phyloP scores from a whole-genome alignment of 2,329 filamentous ascomycete species.

The Botrytis medusae region DNA sequence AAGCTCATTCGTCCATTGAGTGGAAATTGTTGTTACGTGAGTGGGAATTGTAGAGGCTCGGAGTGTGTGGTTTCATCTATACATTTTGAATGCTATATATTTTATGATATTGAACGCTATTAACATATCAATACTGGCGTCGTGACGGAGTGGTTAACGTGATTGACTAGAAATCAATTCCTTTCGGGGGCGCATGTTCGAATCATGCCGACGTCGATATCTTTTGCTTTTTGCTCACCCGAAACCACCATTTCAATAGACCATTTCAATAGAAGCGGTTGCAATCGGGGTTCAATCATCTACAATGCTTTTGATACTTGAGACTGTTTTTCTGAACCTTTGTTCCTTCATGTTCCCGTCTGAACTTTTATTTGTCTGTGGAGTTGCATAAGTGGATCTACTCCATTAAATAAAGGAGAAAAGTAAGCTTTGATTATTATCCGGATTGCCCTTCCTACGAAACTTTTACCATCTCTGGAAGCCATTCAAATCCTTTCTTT shows the following conservation, averaged over 20 bases:
- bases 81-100: too few relatives aligned
- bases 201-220: conserved; percentile 18
- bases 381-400: conserved; percentile 1
- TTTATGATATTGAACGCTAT: too few relatives aligned
- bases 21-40: not conserved
- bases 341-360: not conserved
- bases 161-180: conserved; percentile 17
- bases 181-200: conserved; percentile 18
- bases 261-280: rapidly evolving
- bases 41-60: not conserved
- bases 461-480: not conserved
- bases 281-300: too few relatives aligned
- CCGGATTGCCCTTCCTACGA: not conserved
- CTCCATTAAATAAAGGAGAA: not conserved
- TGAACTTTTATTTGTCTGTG: not conserved
- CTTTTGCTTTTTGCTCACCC: not conserved
- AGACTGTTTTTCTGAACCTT: too few relatives aligned
- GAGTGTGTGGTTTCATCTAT: not conserved
- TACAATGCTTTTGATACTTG: not conserved
- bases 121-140: not conserved
- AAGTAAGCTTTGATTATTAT: not conserved
- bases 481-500: not conserved
- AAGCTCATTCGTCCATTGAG: rapidly evolving
- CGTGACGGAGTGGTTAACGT: conserved; percentile 18
- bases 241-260: rapidly evolving